Evolutionary conservation across 169 alveolate genomes (phyloP).

Genomic region (Cytauxzoon felis): DNA sequence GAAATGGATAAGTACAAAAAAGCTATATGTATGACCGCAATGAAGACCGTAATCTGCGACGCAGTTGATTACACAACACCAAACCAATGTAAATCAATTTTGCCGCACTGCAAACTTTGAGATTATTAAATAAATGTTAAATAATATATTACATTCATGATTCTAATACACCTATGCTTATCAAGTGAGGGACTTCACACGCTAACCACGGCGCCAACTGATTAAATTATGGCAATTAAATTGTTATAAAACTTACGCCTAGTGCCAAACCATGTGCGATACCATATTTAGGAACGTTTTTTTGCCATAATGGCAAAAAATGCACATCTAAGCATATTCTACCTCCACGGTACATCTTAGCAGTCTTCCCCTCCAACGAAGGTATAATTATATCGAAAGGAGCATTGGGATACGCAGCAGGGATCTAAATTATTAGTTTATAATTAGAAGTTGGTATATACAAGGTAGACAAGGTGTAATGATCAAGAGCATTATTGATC

Average conservation of each 20-base stretch:
- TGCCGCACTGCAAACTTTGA: too few species aligned
- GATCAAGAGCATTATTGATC: too few species aligned
- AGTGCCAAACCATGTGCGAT: slow-evolving; percentile 93
- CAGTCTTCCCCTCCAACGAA: slow-evolving; percentile 94
- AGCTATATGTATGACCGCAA: too few species aligned
- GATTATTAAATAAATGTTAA: too few species aligned
- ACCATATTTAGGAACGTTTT: slow-evolving; percentile 91
- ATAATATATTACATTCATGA: slow-evolving; percentile 13
- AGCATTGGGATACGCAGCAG: slow-evolving; percentile 93
- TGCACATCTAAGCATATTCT: slow-evolving; percentile 93
- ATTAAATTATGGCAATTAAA: not conserved
- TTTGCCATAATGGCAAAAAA: slow-evolving; percentile 93
- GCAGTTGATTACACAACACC: too few species aligned
- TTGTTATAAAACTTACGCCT: slow-evolving; percentile 75
- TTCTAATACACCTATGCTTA: slow-evolving; percentile 42
- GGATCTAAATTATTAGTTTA: slow-evolving; percentile 73
- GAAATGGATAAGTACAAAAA: too few species aligned
- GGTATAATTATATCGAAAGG: slow-evolving; percentile 92
- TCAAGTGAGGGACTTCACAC: slow-evolving; percentile 91
- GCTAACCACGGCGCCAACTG: slow-evolving; percentile 98
- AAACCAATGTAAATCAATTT: too few species aligned
- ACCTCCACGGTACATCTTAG: slow-evolving; percentile 98
- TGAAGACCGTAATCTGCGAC: too few species aligned
- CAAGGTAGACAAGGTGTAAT: not conserved
- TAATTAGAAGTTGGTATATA: not conserved